A percentile compares a stretch with the other conserved stretches of the same genome.
Evolutionary conservation across 139 green algal genomes (phyloP).

Genomic region (Spirogloea muscicola): DNA sequence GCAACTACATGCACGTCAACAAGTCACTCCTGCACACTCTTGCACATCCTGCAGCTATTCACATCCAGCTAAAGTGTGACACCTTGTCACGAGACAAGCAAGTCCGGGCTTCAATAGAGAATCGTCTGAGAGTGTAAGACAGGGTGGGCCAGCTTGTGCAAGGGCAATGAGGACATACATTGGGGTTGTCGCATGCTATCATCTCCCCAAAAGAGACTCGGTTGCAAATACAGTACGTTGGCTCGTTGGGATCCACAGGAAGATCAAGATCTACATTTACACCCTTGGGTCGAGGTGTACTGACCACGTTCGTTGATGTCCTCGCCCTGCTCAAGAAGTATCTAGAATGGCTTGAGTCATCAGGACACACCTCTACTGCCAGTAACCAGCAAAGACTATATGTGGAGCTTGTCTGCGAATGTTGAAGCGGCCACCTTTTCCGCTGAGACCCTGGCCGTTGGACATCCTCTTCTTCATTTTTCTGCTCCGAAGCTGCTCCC

Average conservation of each 20-base stretch:
- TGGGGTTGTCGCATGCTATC: slow-evolving; percentile 55
- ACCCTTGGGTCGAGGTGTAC: slow-evolving; percentile 9
- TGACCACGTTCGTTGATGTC: slow-evolving; percentile 4
- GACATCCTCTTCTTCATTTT: slow-evolving; percentile 14
- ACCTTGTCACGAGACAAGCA: too few species aligned
- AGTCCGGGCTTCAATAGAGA: too few species aligned
- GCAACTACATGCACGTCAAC: too few species aligned
- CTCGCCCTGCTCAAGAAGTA: background rate
- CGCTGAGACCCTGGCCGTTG: background rate
- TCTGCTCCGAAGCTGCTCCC: background rate
- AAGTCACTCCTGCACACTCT: too few species aligned
- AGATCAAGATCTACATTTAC: slow-evolving; percentile 33
- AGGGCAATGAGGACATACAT: slow-evolving; percentile 38
- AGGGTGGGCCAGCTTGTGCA: too few species aligned
- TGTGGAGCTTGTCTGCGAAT: slow-evolving; percentile 13
- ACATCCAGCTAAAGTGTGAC: too few species aligned
- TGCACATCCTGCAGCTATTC: too few species aligned
- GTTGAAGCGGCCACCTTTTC: background rate
- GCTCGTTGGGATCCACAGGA: slow-evolving; percentile 55
- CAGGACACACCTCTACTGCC: too few species aligned
- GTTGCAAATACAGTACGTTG: slow-evolving; percentile 56
- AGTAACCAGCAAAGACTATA: background rate
- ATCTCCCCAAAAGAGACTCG: slow-evolving; percentile 55
- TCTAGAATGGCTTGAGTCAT: background rate
- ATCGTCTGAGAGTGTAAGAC: too few species aligned